Percentiles rank a stretch among this genome's conserved stretches.
Conservation (phyloP, 2,329 filamentous ascomycete species). For the Penicillium sumatraense region DNA sequence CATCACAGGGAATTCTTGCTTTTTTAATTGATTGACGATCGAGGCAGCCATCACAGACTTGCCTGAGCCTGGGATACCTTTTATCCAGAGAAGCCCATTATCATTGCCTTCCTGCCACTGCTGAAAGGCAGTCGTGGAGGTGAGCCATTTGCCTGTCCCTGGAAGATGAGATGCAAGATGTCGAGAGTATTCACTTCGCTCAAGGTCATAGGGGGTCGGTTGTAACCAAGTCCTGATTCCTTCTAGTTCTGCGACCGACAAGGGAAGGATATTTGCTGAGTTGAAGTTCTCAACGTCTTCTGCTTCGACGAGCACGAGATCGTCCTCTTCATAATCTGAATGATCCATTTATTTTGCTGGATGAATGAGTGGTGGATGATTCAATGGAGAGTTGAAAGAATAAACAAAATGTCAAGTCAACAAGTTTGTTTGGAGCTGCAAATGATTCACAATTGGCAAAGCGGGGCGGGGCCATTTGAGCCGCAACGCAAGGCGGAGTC, state of each 20-base stretch:
- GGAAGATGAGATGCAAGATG: conserved; percentile 6
- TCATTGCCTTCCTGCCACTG: conserved; percentile 18
- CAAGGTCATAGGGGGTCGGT: conserved; percentile 12
- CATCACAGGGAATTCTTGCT: conserved; percentile 12
- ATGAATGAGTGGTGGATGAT: too few relatives aligned
- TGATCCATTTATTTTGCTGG: not conserved
- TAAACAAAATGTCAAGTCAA: too few relatives aligned
- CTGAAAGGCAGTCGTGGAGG: conserved; percentile 10
- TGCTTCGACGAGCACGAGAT: not conserved
- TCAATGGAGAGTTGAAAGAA: too few relatives aligned
- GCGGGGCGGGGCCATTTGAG: too few relatives aligned
- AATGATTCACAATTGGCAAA: too few relatives aligned
- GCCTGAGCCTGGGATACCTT: conserved; percentile 30
- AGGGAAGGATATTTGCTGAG: conserved; percentile 9
- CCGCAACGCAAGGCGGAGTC: too few relatives aligned
- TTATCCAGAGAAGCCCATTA: conserved; percentile 27
- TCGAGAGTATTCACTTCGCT: conserved; percentile 10
- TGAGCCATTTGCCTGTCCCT: conserved; percentile 8
- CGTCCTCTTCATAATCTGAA: conserved; percentile 4
- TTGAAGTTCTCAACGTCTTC: conserved; percentile 12
- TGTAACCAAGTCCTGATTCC: conserved; percentile 10
- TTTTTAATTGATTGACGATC: conserved; percentile 12
- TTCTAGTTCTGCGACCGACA: not conserved
- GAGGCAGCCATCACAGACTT: conserved; percentile 32
- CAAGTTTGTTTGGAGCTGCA: too few relatives aligned